Percentiles rank a stretch among this genome's conserved stretches.
Conservation (phyloP, 140 eudicot species). For the Ambrosia hybrid region DNA sequence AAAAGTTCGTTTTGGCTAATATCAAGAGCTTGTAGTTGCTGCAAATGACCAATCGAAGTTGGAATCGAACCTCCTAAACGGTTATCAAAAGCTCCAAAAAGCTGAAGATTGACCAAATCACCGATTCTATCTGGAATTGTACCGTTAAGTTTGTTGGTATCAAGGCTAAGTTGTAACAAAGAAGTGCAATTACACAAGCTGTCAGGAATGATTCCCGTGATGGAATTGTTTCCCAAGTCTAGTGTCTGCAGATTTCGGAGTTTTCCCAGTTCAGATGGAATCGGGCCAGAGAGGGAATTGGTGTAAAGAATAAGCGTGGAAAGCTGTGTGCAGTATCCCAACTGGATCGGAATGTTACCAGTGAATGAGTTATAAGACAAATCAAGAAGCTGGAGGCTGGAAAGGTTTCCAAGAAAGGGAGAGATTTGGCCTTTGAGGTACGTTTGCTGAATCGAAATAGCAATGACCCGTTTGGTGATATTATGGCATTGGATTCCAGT, state of each 20-base stretch:
- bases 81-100: conserved; percentile 48
- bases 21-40: conserved; percentile 42
- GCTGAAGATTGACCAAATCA: conserved; percentile 45
- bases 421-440: conserved; percentile 64
- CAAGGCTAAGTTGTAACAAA: conserved; percentile 37
- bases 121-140: conserved; percentile 60
- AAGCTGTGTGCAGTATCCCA: conserved; percentile 57
- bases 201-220: conserved; percentile 60
- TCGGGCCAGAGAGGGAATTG: conserved; percentile 58
- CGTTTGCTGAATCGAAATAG: conserved; percentile 44
- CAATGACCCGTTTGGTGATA: conserved; percentile 32
- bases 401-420: conserved; percentile 68
- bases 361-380: conserved; percentile 57
- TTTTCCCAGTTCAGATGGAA: conserved; percentile 62
- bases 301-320: conserved; percentile 36
- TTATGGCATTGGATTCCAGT: conserved; percentile 64
- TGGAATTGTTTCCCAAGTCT: conserved; percentile 56
- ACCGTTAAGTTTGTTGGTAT: conserved; percentile 59
- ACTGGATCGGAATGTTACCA: conserved; percentile 62
- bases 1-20: conserved; percentile 51
- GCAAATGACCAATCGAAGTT: conserved; percentile 49
- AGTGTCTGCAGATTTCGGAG: conserved; percentile 38
- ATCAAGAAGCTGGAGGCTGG: conserved; percentile 81
- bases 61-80: conserved; percentile 59
- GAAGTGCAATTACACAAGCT: conserved; percentile 55